Conservation (phyloP, 108 stramenopile species). For the Cyclostephanos tholiformis region DNA sequence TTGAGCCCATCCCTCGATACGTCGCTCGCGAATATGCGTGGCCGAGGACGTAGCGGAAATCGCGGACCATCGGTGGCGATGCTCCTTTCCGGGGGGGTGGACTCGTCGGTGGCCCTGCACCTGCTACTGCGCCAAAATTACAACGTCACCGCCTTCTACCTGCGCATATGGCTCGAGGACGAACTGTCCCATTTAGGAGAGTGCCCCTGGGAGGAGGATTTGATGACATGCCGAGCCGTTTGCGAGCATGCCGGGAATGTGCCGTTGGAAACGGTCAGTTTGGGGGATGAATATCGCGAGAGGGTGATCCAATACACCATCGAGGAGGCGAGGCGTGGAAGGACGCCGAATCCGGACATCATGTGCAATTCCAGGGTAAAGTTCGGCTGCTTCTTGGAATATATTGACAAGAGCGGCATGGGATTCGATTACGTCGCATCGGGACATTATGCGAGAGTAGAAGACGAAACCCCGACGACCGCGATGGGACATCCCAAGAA, state of each 20-base stretch:
- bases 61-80: conserved; percentile 77
- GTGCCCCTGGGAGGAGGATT: conserved; percentile 97
- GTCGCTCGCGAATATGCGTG: neutral
- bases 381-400: conserved; percentile 95
- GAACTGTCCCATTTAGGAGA: conserved; percentile 92
- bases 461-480: conserved; percentile 33
- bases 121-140: conserved; percentile 85
- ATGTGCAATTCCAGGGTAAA: conserved; percentile 96
- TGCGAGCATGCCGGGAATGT: conserved; percentile 90
- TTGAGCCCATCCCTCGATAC: neutral
- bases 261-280: conserved; percentile 79
- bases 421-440: conserved; percentile 89
- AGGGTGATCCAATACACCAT: conserved; percentile 90
- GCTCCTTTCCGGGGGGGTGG: conserved; percentile 95
- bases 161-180: conserved; percentile 98
- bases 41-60: neutral
- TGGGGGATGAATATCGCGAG: conserved; percentile 92
- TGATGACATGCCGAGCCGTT: conserved; percentile 73
- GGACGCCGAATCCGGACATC: conserved; percentile 98
- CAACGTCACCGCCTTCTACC: conserved; percentile 93
- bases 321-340: conserved; percentile 78
- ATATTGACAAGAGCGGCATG: conserved; percentile 48
- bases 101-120: conserved; percentile 92
- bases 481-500: conserved; percentile 21
- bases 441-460: conserved; percentile 93